Evolutionary conservation across 75 land plant genomes (phyloP).

Genomic region (Cupressus sempervirens): DNA sequence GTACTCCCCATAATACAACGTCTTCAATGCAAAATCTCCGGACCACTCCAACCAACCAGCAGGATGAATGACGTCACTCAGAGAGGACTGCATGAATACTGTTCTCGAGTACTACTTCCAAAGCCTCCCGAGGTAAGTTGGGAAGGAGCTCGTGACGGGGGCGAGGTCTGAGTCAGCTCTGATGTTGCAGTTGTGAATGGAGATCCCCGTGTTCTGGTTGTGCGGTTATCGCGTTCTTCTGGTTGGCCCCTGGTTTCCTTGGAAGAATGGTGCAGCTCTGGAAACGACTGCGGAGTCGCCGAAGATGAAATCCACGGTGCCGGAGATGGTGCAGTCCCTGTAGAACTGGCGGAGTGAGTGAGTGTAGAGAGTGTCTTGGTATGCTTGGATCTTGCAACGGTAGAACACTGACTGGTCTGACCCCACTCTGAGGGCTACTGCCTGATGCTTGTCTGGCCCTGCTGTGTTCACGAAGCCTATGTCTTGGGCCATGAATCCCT

Average conservation of each 20-base stretch:
- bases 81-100: no score
- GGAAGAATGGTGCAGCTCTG: slow-evolving; percentile 11
- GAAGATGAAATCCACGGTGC: not conserved
- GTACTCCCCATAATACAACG: slow-evolving; percentile 4
- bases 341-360: not conserved
- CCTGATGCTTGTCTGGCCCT: slow-evolving; percentile 14
- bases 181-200: slow-evolving; percentile 12
- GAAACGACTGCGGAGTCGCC: slow-evolving; percentile 23
- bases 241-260: not conserved
- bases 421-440: slow-evolving; percentile 16
- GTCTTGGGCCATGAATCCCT: slow-evolving; percentile 15
- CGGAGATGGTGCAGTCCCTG: no score
- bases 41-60: no score
- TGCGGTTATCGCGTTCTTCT: slow-evolving; percentile 12
- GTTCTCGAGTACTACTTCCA: slow-evolving; percentile 12
- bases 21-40: no score
- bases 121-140: slow-evolving; percentile 15
- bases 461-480: slow-evolving; percentile 14
- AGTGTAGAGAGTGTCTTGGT: slow-evolving; percentile 17
- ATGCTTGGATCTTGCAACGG: slow-evolving; percentile 9
- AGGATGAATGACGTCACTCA: no score
- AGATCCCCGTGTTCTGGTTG: slow-evolving; percentile 14
- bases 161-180: slow-evolving; percentile 9
- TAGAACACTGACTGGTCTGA: slow-evolving; percentile 23
- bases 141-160: not conserved